These are phyloP conservation scores for Fusarium piperis DNA, from an alignment of 2,329 filamentous ascomycete species.

Conservation along the genomic window DNA sequence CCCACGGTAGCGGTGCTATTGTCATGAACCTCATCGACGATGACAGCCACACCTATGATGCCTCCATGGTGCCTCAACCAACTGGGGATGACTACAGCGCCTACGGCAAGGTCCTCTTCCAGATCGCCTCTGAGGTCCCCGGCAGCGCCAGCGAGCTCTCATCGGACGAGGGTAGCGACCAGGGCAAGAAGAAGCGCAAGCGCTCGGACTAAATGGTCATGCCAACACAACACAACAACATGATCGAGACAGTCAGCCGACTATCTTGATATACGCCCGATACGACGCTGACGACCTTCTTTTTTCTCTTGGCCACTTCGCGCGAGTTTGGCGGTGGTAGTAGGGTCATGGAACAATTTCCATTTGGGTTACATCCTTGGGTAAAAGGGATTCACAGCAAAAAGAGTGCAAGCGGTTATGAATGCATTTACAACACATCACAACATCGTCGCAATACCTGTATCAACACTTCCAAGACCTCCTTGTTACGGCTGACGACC, in stretches of 20 bases:
- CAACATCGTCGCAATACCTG: constrained; percentile 53
- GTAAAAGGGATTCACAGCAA: constrained; percentile 49
- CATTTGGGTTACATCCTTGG: constrained; percentile 42
- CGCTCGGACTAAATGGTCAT: constrained; percentile 65
- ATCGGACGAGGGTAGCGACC: constrained; percentile 62
- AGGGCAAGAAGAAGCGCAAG: constrained; percentile 75
- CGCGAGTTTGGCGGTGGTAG: constrained; percentile 35
- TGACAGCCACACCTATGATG: constrained; percentile 58
- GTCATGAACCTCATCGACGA: constrained; percentile 89
- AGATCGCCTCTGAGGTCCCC: constrained; percentile 78
- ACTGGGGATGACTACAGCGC: constrained; percentile 71
- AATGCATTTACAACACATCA: constrained; percentile 49
- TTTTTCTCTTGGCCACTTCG: constrained; percentile 41
- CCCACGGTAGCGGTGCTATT: constrained; percentile 88
- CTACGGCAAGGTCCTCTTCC: constrained; percentile 83
- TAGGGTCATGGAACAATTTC: constrained; percentile 44
- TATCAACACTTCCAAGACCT: constrained; percentile 52
- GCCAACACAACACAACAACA: constrained; percentile 23
- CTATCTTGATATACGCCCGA: constrained; percentile 45
- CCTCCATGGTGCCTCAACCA: constrained; percentile 54
- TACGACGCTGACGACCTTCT: constrained; percentile 47
- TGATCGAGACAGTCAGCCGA: constrained; percentile 34
- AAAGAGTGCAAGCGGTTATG: constrained; percentile 52
- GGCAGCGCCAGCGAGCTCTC: constrained; percentile 70
- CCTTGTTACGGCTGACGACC: constrained; percentile 43